Conservation (phyloP, 192 early-diverging fungal genomes). For the Coemansia guatemalensis region DNA sequence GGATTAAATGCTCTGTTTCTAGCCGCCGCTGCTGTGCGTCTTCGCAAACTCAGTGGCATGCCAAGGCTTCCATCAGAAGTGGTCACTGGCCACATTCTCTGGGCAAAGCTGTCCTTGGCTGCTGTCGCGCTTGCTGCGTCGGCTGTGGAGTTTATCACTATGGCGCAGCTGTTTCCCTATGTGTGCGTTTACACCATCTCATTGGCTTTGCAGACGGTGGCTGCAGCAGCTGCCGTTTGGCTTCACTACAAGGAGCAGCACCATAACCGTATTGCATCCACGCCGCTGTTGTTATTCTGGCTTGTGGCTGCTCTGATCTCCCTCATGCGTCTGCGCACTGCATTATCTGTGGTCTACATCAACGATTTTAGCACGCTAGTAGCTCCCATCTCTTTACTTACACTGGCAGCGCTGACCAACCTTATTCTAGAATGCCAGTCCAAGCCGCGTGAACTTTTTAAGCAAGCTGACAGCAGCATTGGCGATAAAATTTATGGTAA, state of each 20-base stretch:
- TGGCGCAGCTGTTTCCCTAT: background rate
- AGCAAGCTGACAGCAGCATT: constrained; percentile 13
- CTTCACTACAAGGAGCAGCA: constrained; percentile 35
- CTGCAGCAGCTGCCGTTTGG: constrained; percentile 20
- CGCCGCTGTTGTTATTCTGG: constrained; percentile 41
- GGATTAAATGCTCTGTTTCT: too few species aligned
- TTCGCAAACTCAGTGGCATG: too few species aligned
- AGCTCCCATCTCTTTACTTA: constrained; percentile 5
- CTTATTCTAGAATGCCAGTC: constrained; percentile 30
- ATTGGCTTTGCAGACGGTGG: constrained; percentile 24
- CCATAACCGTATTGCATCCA: constrained; percentile 24
- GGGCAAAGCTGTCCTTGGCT: constrained; percentile 13
- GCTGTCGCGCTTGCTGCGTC: constrained; percentile 16
- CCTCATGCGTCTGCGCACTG: constrained; percentile 29
- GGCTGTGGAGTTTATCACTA: constrained; percentile 12
- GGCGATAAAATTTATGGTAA: constrained; percentile 7
- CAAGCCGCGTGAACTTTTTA: constrained; percentile 26
- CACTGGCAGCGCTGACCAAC: constrained; percentile 17
- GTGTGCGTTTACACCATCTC: constrained; percentile 17
- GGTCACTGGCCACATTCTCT: too few species aligned
- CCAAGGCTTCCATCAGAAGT: too few species aligned
- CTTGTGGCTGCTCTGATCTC: constrained; percentile 16
- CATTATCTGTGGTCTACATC: constrained; percentile 6
- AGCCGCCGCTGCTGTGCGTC: too few species aligned
- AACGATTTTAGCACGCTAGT: background rate